These are phyloP conservation scores for Aspergillus udagawae DNA, from an alignment of 2,329 filamentous ascomycete genomes.

Conservation along the genomic window DNA sequence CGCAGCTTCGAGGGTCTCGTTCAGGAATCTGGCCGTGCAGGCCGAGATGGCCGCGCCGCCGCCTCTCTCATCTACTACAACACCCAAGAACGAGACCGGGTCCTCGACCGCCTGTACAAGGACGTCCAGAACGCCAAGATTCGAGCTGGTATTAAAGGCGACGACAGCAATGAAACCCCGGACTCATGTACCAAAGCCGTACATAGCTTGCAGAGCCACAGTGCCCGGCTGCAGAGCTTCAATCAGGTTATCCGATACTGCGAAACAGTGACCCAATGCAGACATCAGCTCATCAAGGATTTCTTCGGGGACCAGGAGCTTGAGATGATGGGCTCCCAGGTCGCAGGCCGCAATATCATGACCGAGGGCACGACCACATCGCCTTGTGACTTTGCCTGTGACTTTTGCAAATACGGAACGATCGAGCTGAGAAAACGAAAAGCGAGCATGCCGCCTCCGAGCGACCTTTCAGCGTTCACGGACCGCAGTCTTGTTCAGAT, in stretches of 20 bases:
- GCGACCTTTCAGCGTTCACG: conserved; percentile 8
- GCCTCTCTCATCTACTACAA: conserved; percentile 90
- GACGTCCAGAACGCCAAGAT: conserved; percentile 40
- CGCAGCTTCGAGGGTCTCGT: conserved; percentile 96
- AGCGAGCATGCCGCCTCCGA: conserved; percentile 27
- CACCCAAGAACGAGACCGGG: conserved; percentile 76
- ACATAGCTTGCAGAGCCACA: conserved; percentile 35
- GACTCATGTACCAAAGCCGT: conserved; percentile 23
- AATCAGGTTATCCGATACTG: conserved; percentile 73
- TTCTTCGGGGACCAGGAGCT: conserved; percentile 68
- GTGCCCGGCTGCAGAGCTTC: conserved; percentile 57
- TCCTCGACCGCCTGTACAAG: conserved; percentile 51
- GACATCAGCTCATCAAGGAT: conserved; percentile 68
- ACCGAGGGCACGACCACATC: conserved; percentile 28
- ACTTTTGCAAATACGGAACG: conserved; percentile 68
- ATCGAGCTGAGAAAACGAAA: conserved; percentile 56
- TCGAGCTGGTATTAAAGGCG: conserved; percentile 34
- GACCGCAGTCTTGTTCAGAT: conserved; percentile 6
- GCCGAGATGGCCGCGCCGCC: conserved; percentile 81
- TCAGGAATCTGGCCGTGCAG: conserved; percentile 89
- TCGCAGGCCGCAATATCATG: conserved; percentile 1
- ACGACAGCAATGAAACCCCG: conserved; percentile 23
- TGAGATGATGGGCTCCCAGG: conserved; percentile 29
- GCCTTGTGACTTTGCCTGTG: conserved; percentile 69
- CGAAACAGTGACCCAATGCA: conserved; percentile 68